phyloP scores from a whole-genome alignment of 2,329 filamentous ascomycete species.

The Fusarium verrucosum region DNA sequence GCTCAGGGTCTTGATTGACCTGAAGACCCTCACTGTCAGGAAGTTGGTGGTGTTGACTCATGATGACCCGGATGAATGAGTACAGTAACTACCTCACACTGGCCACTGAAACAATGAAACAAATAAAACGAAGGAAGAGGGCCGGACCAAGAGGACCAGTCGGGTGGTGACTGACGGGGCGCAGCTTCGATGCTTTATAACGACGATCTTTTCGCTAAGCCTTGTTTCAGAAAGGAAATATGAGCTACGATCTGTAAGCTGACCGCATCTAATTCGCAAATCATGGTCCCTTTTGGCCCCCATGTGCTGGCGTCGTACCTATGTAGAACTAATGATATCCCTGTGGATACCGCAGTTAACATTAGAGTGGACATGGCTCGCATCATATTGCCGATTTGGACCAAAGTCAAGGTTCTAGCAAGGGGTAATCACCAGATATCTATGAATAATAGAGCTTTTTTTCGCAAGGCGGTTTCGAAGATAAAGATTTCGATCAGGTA shows the following conservation, averaged over 20 bases:
- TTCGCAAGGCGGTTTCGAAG: not conserved
- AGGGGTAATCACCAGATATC: not conserved
- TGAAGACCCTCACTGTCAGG: slow-evolving; percentile 31
- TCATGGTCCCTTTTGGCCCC: slow-evolving; percentile 9
- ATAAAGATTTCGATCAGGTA: rapidly evolving
- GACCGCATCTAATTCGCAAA: slow-evolving; percentile 24
- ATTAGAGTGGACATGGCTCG: not conserved
- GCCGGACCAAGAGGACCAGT: not conserved
- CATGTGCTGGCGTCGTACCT: not conserved
- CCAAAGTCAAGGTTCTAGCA: not conserved
- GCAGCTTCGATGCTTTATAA: slow-evolving; percentile 12
- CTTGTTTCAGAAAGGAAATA: slow-evolving; percentile 16
- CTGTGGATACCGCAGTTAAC: slow-evolving; percentile 5
- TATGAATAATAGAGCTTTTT: not conserved
- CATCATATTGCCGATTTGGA: not conserved
- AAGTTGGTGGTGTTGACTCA: slow-evolving; percentile 18
- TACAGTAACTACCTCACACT: too few species aligned
- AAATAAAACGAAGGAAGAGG: not conserved
- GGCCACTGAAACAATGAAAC: not conserved
- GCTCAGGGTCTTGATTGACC: slow-evolving; percentile 20
- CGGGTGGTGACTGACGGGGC: not conserved
- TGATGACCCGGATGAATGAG: not conserved
- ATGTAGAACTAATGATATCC: not conserved
- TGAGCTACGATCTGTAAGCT: slow-evolving; percentile 28
- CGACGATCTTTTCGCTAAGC: slow-evolving; percentile 5